Conservation (phyloP, 352 stramenopile species). For the Pythium aphanidermatum region DNA sequence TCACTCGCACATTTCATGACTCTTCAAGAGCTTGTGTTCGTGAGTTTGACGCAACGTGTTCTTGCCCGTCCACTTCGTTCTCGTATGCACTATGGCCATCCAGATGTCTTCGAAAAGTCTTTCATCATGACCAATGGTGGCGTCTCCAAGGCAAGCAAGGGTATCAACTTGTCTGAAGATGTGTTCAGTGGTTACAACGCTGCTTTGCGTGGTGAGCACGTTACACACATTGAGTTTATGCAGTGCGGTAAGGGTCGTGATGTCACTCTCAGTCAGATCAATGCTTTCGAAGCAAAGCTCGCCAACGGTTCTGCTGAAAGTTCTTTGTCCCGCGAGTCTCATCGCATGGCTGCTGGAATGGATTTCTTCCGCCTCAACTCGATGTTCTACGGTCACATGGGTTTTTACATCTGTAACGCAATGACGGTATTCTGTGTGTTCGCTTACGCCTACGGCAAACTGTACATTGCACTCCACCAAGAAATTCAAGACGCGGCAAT, state of each 20-base stretch:
- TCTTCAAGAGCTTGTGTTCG: conserved; percentile 83
- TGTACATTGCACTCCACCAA: conserved; percentile 79
- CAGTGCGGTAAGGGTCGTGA: conserved; percentile 85
- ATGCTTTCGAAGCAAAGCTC: conserved; percentile 84
- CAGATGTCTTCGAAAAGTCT: conserved; percentile 85
- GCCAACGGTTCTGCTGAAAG: conserved; percentile 76
- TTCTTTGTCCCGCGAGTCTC: conserved; percentile 70
- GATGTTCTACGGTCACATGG: conserved; percentile 88
- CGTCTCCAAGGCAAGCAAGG: conserved; percentile 80
- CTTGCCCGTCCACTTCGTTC: conserved; percentile 66
- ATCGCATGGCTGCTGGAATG: conserved; percentile 79
- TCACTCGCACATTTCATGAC: conserved; percentile 86
- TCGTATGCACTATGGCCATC: conserved; percentile 86
- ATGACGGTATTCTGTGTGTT: conserved; percentile 80
- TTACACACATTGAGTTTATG: conserved; percentile 85
- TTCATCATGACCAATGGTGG: conserved; percentile 84
- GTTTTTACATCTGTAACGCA: conserved; percentile 85
- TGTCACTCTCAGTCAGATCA: conserved; percentile 85
- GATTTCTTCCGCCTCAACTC: conserved; percentile 88
- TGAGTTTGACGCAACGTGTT: conserved; percentile 82
- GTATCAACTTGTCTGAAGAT: conserved; percentile 89
- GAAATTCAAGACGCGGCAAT: conserved; percentile 72
- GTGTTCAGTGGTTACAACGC: conserved; percentile 87
- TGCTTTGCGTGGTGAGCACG: conserved; percentile 62
- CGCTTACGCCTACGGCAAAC: conserved; percentile 74